Evolutionary conservation across 2,329 filamentous ascomycete genomes (phyloP).

Genomic region (Alternaria viburni): DNA sequence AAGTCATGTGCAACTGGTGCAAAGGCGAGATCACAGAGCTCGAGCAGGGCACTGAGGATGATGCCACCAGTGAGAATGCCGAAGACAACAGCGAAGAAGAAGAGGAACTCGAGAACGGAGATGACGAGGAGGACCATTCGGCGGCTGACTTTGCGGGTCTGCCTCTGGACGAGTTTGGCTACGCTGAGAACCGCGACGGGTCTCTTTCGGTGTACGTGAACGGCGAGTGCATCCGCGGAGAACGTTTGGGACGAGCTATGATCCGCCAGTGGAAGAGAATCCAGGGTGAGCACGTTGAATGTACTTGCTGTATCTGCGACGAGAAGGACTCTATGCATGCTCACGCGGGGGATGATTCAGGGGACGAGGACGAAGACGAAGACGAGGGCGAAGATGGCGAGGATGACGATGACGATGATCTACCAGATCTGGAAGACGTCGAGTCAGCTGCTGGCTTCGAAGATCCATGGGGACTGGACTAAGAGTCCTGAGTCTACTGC

Average conservation of each 20-base stretch:
- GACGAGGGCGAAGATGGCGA: not conserved
- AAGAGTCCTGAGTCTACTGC: not conserved
- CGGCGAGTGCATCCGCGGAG: not conserved
- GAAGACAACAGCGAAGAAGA: not conserved
- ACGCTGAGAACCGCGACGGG: conserved; percentile 5
- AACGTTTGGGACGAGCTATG: not conserved
- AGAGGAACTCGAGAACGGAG: not conserved
- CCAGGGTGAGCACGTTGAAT: not conserved
- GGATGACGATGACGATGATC: not conserved
- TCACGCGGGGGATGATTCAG: not conserved
- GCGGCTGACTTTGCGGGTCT: conserved; percentile 1
- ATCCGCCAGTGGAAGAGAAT: not conserved
- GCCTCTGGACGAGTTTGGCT: not conserved
- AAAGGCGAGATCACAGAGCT: conserved; percentile 2
- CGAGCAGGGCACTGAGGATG: not conserved
- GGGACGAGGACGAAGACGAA: not conserved
- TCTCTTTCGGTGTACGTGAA: conserved; percentile 4
- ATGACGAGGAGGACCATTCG: conserved; percentile 8
- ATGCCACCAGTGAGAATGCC: not conserved
- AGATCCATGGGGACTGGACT: conserved; percentile 1
- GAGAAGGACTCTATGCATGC: not conserved
- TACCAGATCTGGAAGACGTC: not conserved
- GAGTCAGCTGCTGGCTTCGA: not conserved
- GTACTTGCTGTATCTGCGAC: conserved; percentile 7
- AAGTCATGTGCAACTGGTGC: conserved; percentile 16